Evolutionary conservation across 345 rosid species (phyloP), one percentile per base, ranked within the genome.

Genomic region (Moricandia arvensis): DNA sequence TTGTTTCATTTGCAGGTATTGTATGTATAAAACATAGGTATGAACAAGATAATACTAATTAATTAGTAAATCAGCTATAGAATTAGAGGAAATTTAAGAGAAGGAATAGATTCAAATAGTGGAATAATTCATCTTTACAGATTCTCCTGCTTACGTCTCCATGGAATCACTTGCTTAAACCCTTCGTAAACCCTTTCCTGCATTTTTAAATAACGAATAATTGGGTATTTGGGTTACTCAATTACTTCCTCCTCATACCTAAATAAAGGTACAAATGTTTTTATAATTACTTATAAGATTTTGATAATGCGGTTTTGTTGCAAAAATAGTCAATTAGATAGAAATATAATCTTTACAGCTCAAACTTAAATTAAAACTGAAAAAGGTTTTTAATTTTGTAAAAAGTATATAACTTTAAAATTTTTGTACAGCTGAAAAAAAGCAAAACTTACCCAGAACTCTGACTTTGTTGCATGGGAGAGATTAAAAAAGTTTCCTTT

Each of bases 151-250:
- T 15, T 87, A 84, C 90, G 87, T 67, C 79, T 81, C 93, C 93
- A 78, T 29, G 89, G 89, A 69, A 83, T 85, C 85, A 73, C 90
- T 82, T 87, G 90, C 78, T 85, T 88, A 21, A 87, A 74, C 71
- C 86, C 77, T 69, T 83, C 83, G 74, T 80, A 84, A 41, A 92
- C 83, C 83, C 75, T 85, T 43, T 75, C 82, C 97, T 92, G 86
- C 85, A 38, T 12, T 51, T 66, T 66, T 18, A 67, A 35, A 66
- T 35, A 57, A 60, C 54, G 79, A 77, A 77, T 71, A 1, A 64
- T 64, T 77, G 24, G 45, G 55, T 68, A 21, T 21, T 21, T 21
- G 24, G 24, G 24, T 21, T 21, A 21, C 24, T 21, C 24, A 21
- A 21, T 21, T 21, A 21, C 24, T 21, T 21, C 24, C 24, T 21